These are phyloP conservation scores for Wallacemonas sp. DNA, from an alignment of 208 protist genomes.

Conservation along the genomic window DNA sequence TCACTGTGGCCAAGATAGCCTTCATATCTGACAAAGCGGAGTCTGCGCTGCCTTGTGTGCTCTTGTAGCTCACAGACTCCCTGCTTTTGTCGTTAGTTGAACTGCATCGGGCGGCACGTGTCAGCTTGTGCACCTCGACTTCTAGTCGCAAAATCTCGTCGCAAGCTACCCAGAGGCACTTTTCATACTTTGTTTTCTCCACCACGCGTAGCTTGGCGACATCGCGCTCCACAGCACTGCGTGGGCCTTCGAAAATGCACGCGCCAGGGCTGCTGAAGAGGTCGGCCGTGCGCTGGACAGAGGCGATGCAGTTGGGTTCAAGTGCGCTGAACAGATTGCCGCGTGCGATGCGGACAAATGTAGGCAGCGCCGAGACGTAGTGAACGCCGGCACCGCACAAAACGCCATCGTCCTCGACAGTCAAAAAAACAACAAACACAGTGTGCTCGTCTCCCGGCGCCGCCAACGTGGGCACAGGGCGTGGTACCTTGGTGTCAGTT, in stretches of 20 bases:
- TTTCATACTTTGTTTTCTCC: conserved; percentile 16
- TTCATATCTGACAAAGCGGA: too few species aligned
- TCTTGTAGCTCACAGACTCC: too few species aligned
- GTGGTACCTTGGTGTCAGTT: too few species aligned
- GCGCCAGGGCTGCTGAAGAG: conserved; percentile 76
- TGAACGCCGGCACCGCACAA: conserved; percentile 41
- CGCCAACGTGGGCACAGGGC: conserved; percentile 9
- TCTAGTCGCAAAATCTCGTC: not conserved
- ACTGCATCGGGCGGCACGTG: too few species aligned
- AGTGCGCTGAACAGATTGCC: conserved; percentile 38
- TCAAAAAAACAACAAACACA: conserved; percentile 69
- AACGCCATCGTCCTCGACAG: conserved; percentile 31
- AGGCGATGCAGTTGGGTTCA: conserved; percentile 22
- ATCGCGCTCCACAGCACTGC: conserved; percentile 41
- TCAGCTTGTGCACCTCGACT: not conserved
- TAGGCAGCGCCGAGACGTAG: conserved; percentile 36
- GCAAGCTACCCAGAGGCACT: not conserved
- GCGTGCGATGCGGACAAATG: conserved; percentile 59
- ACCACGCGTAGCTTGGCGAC: conserved; percentile 27
- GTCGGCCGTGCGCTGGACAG: conserved; percentile 60
- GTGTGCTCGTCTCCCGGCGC: conserved; percentile 1
- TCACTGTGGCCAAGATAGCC: not conserved
- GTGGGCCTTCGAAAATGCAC: conserved; percentile 56
- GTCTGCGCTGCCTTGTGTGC: too few species aligned
- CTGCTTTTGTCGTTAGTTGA: too few species aligned